A percentile compares a stretch with the other conserved stretches of the same genome.
Evolutionary conservation across 371 early-diverging fungal species (phyloP).

Genomic region (Lichtheimia ornata): DNA sequence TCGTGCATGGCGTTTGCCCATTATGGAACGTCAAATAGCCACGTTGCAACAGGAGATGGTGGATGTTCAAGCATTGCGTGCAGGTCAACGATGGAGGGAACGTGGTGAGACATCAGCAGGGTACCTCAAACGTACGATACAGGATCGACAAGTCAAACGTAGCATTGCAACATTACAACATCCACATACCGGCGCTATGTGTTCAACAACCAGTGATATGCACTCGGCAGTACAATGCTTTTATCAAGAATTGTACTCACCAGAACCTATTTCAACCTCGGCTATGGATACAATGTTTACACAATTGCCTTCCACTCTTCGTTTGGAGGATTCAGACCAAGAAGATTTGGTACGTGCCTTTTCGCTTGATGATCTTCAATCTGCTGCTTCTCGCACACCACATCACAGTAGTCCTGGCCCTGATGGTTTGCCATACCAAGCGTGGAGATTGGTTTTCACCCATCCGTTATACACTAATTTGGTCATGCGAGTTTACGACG

Average conservation of each 20-base stretch:
- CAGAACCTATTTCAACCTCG: not conserved
- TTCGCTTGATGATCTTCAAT: slow-evolving; percentile 3
- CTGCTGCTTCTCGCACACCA: not conserved
- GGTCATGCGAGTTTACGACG: slow-evolving; percentile 9
- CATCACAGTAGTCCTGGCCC: slow-evolving; percentile 10
- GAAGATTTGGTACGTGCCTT: not conserved
- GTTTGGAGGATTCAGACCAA: not conserved
- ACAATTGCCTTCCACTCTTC: not conserved
- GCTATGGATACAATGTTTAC: not conserved
- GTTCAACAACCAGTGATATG: not conserved
- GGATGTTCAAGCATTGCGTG: slow-evolving; percentile 4
- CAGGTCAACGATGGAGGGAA: slow-evolving; percentile 10
- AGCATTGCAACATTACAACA: not conserved
- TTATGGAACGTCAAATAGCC: slow-evolving; percentile 6
- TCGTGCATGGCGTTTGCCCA: not conserved
- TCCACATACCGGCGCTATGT: slow-evolving; percentile 4
- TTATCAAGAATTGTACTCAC: slow-evolving; percentile 8
- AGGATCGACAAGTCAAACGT: not conserved
- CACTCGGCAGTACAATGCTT: slow-evolving; percentile 3
- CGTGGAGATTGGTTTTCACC: slow-evolving; percentile 8
- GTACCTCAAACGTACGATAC: slow-evolving; percentile 7
- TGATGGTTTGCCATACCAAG: slow-evolving; percentile 5
- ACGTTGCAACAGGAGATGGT: slow-evolving; percentile 7
- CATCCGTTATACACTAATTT: slow-evolving; percentile 5
- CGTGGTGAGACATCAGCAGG: slow-evolving; percentile 10